phyloP scores from a whole-genome alignment of 441 rosid genomes.

The Pelargonium fulgidum region DNA sequence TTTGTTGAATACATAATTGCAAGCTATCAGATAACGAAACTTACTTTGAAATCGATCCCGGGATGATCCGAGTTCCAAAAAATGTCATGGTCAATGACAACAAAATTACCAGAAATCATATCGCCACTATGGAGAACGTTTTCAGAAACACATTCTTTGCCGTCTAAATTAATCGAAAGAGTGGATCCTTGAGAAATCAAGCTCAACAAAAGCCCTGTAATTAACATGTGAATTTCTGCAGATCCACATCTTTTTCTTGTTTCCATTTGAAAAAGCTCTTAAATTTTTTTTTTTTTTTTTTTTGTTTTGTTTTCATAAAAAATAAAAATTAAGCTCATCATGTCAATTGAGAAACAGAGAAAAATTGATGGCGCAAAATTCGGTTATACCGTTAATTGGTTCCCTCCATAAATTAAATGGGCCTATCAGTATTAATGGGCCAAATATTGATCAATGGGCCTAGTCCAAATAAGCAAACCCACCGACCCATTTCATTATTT shows the following conservation, averaged over 20 bases:
- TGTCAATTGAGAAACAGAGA: neutral
- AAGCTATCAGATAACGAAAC: neutral
- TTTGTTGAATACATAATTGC: neutral
- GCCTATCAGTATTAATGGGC: neutral
- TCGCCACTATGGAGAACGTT: constrained; percentile 88
- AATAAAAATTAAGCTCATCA: neutral
- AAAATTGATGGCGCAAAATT: neutral
- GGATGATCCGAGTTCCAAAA: constrained; percentile 97
- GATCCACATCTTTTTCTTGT: neutral
- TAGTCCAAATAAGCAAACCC: no score
- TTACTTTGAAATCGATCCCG: constrained; percentile 81
- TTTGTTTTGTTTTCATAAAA: no score
- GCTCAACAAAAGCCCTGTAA: neutral
- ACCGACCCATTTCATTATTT: no score
- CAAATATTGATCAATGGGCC: neutral
- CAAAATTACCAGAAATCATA: constrained; percentile 77
- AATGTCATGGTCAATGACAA: constrained; percentile 89
- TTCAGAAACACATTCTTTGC: constrained; percentile 84
- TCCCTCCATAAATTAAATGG: neutral
- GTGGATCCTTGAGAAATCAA: constrained; percentile 34
- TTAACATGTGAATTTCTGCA: neutral
- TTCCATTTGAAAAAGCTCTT: neutral
- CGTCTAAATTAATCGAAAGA: constrained; percentile 79
- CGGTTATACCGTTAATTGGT: constrained; percentile 1
- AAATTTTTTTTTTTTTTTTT: neutral